Evolutionary conservation across 2,329 filamentous ascomycete genomes (phyloP).

Genomic region (Colletotrichum godetiae): DNA sequence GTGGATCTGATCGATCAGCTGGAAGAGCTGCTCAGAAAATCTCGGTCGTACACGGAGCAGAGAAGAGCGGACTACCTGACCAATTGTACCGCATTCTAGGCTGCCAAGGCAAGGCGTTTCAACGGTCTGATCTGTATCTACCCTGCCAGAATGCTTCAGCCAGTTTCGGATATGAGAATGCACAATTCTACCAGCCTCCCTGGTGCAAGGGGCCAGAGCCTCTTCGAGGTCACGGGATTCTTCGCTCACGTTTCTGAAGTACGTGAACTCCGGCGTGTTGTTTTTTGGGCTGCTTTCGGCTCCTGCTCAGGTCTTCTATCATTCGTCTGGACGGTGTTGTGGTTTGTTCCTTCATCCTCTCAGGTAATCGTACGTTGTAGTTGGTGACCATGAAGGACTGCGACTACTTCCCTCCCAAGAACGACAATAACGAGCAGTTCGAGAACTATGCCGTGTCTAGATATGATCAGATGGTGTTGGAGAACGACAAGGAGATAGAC

Average conservation of each 20-base stretch:
- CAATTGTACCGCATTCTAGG: constrained; percentile 2
- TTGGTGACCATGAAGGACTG: neutral
- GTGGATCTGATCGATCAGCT: neutral
- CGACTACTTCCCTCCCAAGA: neutral
- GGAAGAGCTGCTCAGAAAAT: neutral
- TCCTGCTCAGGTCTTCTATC: neutral
- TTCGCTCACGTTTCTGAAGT: no score
- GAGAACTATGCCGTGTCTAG: neutral
- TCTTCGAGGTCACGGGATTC: no score
- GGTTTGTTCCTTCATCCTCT: neutral
- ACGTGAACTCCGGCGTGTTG: no score
- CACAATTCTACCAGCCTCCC: no score
- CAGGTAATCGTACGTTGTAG: neutral
- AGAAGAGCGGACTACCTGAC: neutral
- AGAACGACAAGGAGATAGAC: neutral
- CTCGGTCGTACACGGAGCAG: neutral
- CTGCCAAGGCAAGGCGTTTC: neutral
- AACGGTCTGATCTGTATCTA: neutral
- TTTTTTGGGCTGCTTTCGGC: neutral
- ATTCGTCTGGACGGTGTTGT: accelerated
- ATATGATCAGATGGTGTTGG: neutral
- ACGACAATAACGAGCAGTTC: neutral
- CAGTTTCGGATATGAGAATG: no score
- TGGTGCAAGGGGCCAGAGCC: no score
- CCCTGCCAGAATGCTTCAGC: neutral